Evolutionary conservation across 805 yeast genomes (phyloP).

Genomic region (Lipomyces starkeyi): DNA sequence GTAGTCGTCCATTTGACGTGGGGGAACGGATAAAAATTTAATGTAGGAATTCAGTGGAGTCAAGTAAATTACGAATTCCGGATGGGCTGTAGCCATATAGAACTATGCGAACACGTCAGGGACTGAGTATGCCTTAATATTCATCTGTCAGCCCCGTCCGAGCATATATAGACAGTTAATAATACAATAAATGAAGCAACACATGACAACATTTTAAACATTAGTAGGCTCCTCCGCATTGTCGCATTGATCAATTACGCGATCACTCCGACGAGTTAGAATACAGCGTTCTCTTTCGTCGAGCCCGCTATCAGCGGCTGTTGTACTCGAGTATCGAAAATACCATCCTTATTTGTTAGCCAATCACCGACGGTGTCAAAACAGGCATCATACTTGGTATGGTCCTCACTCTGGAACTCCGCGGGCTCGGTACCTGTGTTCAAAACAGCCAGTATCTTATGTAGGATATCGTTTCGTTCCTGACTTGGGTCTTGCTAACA

Average conservation of each 20-base stretch:
- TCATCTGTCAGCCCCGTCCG: too few species aligned
- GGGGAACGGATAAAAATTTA: too few species aligned
- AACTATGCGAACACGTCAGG: too few species aligned
- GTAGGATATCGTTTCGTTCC: constrained; percentile 53
- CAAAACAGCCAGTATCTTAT: constrained; percentile 68
- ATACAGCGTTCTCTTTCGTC: constrained; percentile 18
- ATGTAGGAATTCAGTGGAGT: too few species aligned
- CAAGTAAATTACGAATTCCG: too few species aligned
- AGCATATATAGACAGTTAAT: too few species aligned
- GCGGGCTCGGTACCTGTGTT: background rate
- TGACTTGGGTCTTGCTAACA: constrained; percentile 58
- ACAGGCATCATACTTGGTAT: constrained; percentile 53
- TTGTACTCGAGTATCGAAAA: constrained; percentile 84
- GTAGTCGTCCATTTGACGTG: too few species aligned
- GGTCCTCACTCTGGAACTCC: constrained; percentile 47
- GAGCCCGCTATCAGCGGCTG: constrained; percentile 64
- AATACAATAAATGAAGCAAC: too few species aligned
- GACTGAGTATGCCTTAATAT: too few species aligned
- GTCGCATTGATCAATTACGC: constrained; percentile 16
- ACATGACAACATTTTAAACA: too few species aligned
- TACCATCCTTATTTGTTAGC: constrained; percentile 48
- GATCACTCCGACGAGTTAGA: constrained; percentile 13
- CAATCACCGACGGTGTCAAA: background rate
- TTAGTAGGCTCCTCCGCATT: constrained; percentile 1
- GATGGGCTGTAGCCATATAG: too few species aligned